Conservation (phyloP, 805 yeast species). For the Cyberlindnera mississippiensis region DNA sequence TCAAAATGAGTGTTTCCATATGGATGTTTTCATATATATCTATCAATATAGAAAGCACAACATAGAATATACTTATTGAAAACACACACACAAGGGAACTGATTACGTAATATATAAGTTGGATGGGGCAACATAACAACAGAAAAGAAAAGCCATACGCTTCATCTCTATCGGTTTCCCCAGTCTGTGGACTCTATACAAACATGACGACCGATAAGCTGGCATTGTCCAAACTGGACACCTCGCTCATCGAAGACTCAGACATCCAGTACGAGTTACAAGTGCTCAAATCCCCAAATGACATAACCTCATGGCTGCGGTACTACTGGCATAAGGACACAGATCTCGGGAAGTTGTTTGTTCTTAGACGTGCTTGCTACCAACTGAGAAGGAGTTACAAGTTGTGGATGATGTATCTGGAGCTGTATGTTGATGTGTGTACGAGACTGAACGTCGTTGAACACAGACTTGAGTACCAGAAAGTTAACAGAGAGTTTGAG, state of each 20-base stretch:
- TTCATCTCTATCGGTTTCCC: too few species aligned
- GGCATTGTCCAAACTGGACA: too few species aligned
- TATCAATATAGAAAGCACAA: too few species aligned
- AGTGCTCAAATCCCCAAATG: constrained; percentile 34
- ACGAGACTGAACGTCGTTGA: constrained; percentile 28
- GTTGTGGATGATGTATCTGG: constrained; percentile 51
- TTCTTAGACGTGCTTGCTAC: constrained; percentile 49
- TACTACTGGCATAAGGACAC: constrained; percentile 34
- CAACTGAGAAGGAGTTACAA: constrained; percentile 43
- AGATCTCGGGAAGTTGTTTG: constrained; percentile 33
- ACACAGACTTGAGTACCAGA: constrained; percentile 30
- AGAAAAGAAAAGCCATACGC: too few species aligned
- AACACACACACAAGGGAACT: too few species aligned
- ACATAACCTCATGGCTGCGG: constrained; percentile 36
- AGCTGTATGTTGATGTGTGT: constrained; percentile 34
- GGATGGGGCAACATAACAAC: too few species aligned
- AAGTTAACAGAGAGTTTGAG: constrained; percentile 44
- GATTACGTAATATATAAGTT: too few species aligned
- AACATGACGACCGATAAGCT: too few species aligned
- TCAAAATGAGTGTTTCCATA: too few species aligned
- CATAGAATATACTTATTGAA: too few species aligned
- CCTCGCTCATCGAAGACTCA: constrained; percentile 10
- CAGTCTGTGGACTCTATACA: too few species aligned
- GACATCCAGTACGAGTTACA: constrained; percentile 47
- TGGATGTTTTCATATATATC: too few species aligned